phyloP scores from a whole-genome alignment of 108 stramenopile genomes.

The Skeletonema marinoi region DNA sequence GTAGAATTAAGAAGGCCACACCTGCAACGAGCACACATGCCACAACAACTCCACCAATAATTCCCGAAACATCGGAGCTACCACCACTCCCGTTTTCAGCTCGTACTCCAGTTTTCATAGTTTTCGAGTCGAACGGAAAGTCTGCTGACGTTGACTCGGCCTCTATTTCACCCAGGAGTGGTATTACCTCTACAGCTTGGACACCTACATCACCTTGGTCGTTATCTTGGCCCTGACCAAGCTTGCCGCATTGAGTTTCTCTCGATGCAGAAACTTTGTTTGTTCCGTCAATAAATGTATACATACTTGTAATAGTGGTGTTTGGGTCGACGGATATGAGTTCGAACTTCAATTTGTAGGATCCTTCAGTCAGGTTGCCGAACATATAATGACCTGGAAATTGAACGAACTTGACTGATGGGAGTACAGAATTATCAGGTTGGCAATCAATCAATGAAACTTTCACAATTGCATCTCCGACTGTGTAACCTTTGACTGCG shows the following conservation, averaged over 20 bases:
- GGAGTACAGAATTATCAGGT: slow-evolving; percentile 1
- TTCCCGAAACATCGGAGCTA: background rate
- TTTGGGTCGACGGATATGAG: slow-evolving; percentile 6
- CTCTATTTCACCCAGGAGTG: background rate
- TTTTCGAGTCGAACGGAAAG: background rate
- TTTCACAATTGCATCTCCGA: slow-evolving; percentile 27
- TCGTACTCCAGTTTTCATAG: background rate
- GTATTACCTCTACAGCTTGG: background rate
- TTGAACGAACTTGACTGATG: background rate
- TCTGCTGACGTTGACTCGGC: background rate
- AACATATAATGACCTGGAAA: slow-evolving; percentile 44
- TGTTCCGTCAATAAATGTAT: slow-evolving; percentile 21
- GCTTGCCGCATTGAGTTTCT: slow-evolving; percentile 35
- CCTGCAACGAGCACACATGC: background rate
- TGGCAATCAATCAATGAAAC: slow-evolving; percentile 38
- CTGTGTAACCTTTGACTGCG: slow-evolving; percentile 38
- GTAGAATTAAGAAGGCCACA: slow-evolving; percentile 2
- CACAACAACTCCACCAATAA: slow-evolving; percentile 7
- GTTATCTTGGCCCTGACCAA: slow-evolving; percentile 25
- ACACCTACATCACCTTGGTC: slow-evolving; percentile 31
- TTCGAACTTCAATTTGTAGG: slow-evolving; percentile 36
- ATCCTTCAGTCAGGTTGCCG: slow-evolving; percentile 28
- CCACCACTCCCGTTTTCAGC: background rate
- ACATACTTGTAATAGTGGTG: slow-evolving; percentile 6
- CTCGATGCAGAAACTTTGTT: slow-evolving; percentile 18